Evolutionary conservation across 305 asterid species (phyloP), one percentile per base, ranked within the genome.

Genomic region (Euphrasia arctica): DNA sequence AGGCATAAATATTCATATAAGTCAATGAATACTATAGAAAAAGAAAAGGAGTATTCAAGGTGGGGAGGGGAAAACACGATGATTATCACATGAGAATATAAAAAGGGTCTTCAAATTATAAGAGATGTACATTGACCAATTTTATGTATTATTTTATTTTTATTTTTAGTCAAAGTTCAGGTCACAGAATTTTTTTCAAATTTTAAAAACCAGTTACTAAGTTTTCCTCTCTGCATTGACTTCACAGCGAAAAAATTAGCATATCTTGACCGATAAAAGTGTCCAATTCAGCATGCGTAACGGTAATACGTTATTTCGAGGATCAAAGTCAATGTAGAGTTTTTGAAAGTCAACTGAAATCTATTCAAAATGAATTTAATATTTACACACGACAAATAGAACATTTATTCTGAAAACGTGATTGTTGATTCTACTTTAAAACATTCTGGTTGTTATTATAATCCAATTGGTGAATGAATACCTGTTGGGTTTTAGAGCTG

Each of bases 401-500:
- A 39, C 45, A 32, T 32, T 32, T 32, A 32, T 32, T 32, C 36
- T 32, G 36, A 25, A 25, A 25, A 25, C 27, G 36, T 32, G 9
- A 39, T 39, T 39, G 43, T 39, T 2, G 45, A 39, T 9, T 39
- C 45, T 39, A 39, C 1, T 36, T 36, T 6, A 36, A 36, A 36
- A 36, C 42, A 11, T 9, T 11, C 32, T 54, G 58, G 58, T 15
- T 18, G 34, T 4, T n/a, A 8, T 54, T 25, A 54, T 15, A 54
- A 54, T 54, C 11, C 13, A 25, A 25, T 54, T 9, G 59, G 32
- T 27, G 14, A 25, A 12, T 9, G 36, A 54, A 51, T 60, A 90
- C 97, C 97, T 90, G 98, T 72, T 91, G 98, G 71, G 98, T 88
- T 79, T 91, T 91, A 39, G 98, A 86, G 79, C 98, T 91, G 79